Evolutionary conservation across 805 yeast genomes (phyloP).

Genomic region (Saturnispora sekii): DNA sequence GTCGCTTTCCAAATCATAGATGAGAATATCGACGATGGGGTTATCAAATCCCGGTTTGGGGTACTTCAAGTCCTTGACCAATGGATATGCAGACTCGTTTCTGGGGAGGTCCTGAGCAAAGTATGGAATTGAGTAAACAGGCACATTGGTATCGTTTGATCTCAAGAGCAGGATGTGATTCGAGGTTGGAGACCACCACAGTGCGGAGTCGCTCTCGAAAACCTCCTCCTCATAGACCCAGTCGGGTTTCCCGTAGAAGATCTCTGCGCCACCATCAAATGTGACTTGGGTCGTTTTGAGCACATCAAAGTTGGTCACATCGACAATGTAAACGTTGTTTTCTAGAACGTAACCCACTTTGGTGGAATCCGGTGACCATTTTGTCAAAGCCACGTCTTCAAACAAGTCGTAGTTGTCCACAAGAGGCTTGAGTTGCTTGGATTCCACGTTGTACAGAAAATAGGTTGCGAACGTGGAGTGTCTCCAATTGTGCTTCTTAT

Average conservation of each 20-base stretch:
- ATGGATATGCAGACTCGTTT: slow-evolving; percentile 43
- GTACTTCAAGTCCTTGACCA: slow-evolving; percentile 52
- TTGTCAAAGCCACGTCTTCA: slow-evolving; percentile 35
- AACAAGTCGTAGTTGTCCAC: slow-evolving; percentile 16
- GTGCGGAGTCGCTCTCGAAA: slow-evolving; percentile 52
- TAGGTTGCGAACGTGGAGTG: slow-evolving; percentile 58
- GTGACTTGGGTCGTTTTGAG: slow-evolving; percentile 43
- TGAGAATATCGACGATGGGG: slow-evolving; percentile 50
- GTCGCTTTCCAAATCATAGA: slow-evolving; percentile 30
- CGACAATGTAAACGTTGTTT: slow-evolving; percentile 57
- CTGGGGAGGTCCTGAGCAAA: slow-evolving; percentile 43
- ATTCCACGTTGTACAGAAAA: slow-evolving; percentile 47
- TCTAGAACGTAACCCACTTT: slow-evolving; percentile 57
- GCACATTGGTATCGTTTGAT: slow-evolving; percentile 66
- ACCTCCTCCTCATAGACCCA: slow-evolving; percentile 96
- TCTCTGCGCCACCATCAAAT: slow-evolving; percentile 54
- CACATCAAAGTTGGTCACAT: slow-evolving; percentile 18
- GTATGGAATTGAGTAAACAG: slow-evolving; percentile 64
- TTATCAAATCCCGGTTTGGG: slow-evolving; percentile 80
- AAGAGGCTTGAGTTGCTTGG: slow-evolving; percentile 19
- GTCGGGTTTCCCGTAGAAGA: slow-evolving; percentile 84
- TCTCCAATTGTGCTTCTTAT: slow-evolving; percentile 57
- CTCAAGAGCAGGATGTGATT: slow-evolving; percentile 52
- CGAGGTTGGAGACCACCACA: slow-evolving; percentile 86
- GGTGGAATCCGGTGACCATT: slow-evolving; percentile 68